Evolutionary conservation across 495 filamentous ascomycete species (phyloP), one percentile per base, ranked within the genome.

Genomic region (Penicillium dipodomyicola): DNA sequence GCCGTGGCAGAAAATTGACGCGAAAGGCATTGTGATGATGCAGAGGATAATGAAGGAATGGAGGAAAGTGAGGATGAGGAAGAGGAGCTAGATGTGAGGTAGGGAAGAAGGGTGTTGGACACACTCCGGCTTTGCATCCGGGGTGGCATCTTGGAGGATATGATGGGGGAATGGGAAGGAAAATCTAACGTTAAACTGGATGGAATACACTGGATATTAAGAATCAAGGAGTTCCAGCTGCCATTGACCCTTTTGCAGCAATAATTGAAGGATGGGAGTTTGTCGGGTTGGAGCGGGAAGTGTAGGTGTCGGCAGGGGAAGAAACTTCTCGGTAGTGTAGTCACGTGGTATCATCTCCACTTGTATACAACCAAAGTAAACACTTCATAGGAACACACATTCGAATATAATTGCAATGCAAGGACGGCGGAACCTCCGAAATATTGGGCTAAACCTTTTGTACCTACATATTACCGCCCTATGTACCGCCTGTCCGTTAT

Each of bases 1-100:
- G 70, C 62, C 22, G 81, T 77, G 17, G 72, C 71, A 3, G 82
- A 84, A 56, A 86, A 83, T 23, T 72, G 67, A 19, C 80, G 73
- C 15, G 63, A 65, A 25, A 64, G 35, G 14, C 56, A 65, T 60
- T 61, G 60, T 62, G 58, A 64, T 33, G 63, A 62, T 45, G 50
- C 33, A 27, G 49, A 67, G 59, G 54, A 25, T 42, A 61, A 58
- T 10, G 55, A 33, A 27, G 57, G 49, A 23, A 61, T 58, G 25
- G 54, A 54, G 14, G 54, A 23, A n/a, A 37, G 33, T 20, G 49
- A 49, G 43, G 63, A 54, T 27, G 61, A 53, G 37, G 58, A 62
- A 44, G 60, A 54, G 15, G 60, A 55, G 20, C 64, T 65, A 52
- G 64, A 57, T 45, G 73, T 68, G 56, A 75, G 64, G 55, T 67